Conservation (phyloP, 2,329 filamentous ascomycete genomes). For the Leptographium galeiforme region DNA sequence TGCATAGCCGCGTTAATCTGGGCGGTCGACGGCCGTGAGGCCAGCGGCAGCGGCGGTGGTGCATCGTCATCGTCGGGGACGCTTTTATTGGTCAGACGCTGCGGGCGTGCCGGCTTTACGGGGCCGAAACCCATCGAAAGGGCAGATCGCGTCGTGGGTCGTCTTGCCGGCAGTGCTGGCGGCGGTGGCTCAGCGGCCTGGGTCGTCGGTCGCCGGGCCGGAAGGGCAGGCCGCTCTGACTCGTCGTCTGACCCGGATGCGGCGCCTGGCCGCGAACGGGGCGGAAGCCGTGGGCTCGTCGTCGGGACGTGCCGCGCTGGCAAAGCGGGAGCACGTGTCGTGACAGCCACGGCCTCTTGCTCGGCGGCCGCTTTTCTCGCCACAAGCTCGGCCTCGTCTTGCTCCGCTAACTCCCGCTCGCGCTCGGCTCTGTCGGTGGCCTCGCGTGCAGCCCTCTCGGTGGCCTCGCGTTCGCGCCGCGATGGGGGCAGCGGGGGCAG, state of each 20-base stretch:
- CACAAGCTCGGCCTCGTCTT: neutral
- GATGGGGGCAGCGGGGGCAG: conserved; percentile 45
- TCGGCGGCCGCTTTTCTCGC: neutral
- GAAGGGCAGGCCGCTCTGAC: neutral
- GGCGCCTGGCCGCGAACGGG: conserved; percentile 29
- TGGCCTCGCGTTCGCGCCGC: conserved; percentile 38
- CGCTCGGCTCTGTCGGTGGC: conserved; percentile 4
- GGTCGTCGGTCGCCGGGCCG: neutral
- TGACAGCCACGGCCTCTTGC: neutral
- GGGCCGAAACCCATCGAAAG: conserved; percentile 16
- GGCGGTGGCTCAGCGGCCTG: conserved; percentile 44
- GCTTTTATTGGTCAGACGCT: neutral
- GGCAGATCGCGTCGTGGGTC: conserved; percentile 20
- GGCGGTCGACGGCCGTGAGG: conserved; percentile 36
- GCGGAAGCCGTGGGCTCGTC: conserved; percentile 4
- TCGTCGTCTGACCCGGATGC: conserved; percentile 9
- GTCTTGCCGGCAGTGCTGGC: conserved; percentile 25
- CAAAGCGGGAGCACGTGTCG: neutral
- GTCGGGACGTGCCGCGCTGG: conserved; percentile 2
- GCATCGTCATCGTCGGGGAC: conserved; percentile 18
- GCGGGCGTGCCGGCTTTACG: neutral
- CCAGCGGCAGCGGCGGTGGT: conserved; percentile 38
- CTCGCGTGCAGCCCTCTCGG: conserved; percentile 19
- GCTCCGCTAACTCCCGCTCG: neutral
- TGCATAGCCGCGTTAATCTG: conserved; percentile 31